Percentiles rank a stretch among this genome's conserved stretches.
Conservation (phyloP, 1,284 basidiomycete genomes). For the Malassezia cuniculi region DNA sequence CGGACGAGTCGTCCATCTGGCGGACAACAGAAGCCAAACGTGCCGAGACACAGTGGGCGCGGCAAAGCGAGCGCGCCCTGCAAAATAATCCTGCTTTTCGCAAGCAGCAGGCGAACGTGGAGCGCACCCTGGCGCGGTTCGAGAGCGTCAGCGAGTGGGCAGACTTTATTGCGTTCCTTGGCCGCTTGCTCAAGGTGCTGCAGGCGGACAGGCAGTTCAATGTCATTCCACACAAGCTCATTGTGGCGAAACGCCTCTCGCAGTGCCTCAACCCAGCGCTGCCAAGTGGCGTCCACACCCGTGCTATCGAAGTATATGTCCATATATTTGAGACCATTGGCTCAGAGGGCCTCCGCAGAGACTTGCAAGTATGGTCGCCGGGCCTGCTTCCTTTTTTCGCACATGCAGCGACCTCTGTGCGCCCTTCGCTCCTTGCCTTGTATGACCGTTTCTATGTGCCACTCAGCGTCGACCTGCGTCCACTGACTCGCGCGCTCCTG, state of each 20-base stretch:
- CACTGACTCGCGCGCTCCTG: slow-evolving; percentile 83
- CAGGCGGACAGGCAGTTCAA: slow-evolving; percentile 82
- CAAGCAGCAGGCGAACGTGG: slow-evolving; percentile 81
- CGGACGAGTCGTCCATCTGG: slow-evolving; percentile 20
- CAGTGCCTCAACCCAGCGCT: slow-evolving; percentile 95
- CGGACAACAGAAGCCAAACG: slow-evolving; percentile 32
- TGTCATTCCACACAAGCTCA: slow-evolving; percentile 85
- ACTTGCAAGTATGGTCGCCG: slow-evolving; percentile 85
- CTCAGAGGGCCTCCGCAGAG: slow-evolving; percentile 69
- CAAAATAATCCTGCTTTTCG: slow-evolving; percentile 75
- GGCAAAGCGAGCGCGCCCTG: slow-evolving; percentile 35
- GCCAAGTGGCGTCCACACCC: slow-evolving; percentile 89
- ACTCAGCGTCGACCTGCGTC: slow-evolving; percentile 65
- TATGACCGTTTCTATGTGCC: slow-evolving; percentile 57
- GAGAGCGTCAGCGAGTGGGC: slow-evolving; percentile 98
- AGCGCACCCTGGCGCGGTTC: slow-evolving; percentile 80
- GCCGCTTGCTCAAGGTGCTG: slow-evolving; percentile 83
- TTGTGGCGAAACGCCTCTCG: slow-evolving; percentile 83
- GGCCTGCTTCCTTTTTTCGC: slow-evolving; percentile 97
- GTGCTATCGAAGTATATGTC: slow-evolving; percentile 85
- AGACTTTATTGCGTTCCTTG: slow-evolving; percentile 95
- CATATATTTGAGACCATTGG: slow-evolving; percentile 82
- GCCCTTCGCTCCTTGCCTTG: slow-evolving; percentile 27
- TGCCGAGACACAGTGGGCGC: slow-evolving; percentile 37
- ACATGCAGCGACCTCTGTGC: slow-evolving; percentile 73